Percentiles rank a stretch among this genome's conserved stretches.
These are phyloP conservation scores for Puccinia polysora DNA, from an alignment of 1,284 basidiomycete genomes.

Conservation along the genomic window DNA sequence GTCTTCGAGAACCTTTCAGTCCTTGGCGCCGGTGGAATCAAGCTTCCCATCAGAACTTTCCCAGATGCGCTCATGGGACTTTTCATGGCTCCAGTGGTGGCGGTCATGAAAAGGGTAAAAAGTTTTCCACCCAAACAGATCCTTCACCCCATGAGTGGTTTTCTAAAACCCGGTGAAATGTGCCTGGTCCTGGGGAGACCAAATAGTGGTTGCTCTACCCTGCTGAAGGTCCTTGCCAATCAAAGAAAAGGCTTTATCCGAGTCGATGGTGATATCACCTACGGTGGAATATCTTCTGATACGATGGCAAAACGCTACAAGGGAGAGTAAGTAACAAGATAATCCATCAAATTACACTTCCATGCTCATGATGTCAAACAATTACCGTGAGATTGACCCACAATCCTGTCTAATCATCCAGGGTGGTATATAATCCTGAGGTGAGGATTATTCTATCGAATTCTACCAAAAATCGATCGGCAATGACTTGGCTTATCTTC, in stretches of 20 bases:
- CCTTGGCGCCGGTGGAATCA: slow-evolving; percentile 64
- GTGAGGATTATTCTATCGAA: neutral
- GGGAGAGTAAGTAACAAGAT: slow-evolving; percentile 32
- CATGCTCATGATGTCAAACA: neutral
- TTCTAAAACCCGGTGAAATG: slow-evolving; percentile 65
- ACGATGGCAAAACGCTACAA: slow-evolving; percentile 30
- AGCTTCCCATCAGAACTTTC: slow-evolving; percentile 50
- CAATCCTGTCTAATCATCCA: neutral
- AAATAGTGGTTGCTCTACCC: slow-evolving; percentile 55
- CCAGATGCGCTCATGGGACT: slow-evolving; percentile 63
- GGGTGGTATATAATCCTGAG: slow-evolving; percentile 45
- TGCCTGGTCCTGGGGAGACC: slow-evolving; percentile 59
- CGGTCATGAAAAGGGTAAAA: slow-evolving; percentile 49
- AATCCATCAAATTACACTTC: neutral
- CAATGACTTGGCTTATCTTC: too few relatives aligned
- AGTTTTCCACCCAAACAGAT: slow-evolving; percentile 48
- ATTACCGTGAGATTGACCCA: neutral
- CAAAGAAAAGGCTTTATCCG: slow-evolving; percentile 52
- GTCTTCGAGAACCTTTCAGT: slow-evolving; percentile 72
- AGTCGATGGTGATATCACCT: slow-evolving; percentile 62
- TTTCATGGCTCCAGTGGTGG: slow-evolving; percentile 59
- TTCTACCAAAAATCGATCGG: too few relatives aligned
- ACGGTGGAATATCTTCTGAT: slow-evolving; percentile 60
- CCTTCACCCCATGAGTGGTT: slow-evolving; percentile 64
- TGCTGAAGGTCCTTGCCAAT: slow-evolving; percentile 54